These are phyloP conservation scores for Talaromyces stipitatus DNA, from an alignment of 495 filamentous ascomycete species.

Conservation along the genomic window DNA sequence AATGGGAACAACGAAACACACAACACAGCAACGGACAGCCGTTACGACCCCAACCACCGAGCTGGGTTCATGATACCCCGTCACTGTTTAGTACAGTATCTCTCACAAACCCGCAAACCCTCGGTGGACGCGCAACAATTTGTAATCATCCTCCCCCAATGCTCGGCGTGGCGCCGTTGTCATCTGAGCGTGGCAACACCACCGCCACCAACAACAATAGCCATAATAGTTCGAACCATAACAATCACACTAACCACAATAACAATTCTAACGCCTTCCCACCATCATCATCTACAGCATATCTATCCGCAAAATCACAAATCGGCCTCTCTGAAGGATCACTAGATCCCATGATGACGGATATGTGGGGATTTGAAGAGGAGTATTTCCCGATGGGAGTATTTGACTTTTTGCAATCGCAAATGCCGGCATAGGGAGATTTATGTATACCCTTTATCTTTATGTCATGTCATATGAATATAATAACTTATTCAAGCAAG, in stretches of 20 bases:
- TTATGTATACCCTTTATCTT: not conserved
- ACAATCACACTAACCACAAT: not conserved
- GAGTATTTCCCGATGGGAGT: slow-evolving; percentile 43
- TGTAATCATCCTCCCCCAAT: slow-evolving; percentile 31
- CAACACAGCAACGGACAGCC: slow-evolving; percentile 12
- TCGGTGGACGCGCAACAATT: slow-evolving; percentile 35
- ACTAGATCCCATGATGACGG: slow-evolving; percentile 40
- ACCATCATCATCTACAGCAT: slow-evolving; percentile 3
- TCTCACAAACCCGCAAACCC: slow-evolving; percentile 31
- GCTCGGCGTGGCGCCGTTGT: slow-evolving; percentile 36
- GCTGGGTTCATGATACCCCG: slow-evolving; percentile 16
- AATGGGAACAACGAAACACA: slow-evolving; percentile 33
- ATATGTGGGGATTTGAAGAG: slow-evolving; percentile 42
- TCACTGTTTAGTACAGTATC: slow-evolving; percentile 35
- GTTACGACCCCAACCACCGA: slow-evolving; percentile 1
- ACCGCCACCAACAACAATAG: not conserved
- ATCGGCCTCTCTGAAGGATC: slow-evolving; percentile 37
- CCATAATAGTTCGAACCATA: not conserved
- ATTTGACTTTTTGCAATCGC: slow-evolving; percentile 42
- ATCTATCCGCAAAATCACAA: slow-evolving; percentile 19
- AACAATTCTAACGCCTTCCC: not conserved
- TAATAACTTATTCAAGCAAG: no score
- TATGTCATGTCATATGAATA: not conserved
- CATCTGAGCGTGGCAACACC: slow-evolving; percentile 28
- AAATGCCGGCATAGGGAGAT: slow-evolving; percentile 33